Conservation (phyloP, 1,284 basidiomycete species). For the Ganoderma boninense region DNA sequence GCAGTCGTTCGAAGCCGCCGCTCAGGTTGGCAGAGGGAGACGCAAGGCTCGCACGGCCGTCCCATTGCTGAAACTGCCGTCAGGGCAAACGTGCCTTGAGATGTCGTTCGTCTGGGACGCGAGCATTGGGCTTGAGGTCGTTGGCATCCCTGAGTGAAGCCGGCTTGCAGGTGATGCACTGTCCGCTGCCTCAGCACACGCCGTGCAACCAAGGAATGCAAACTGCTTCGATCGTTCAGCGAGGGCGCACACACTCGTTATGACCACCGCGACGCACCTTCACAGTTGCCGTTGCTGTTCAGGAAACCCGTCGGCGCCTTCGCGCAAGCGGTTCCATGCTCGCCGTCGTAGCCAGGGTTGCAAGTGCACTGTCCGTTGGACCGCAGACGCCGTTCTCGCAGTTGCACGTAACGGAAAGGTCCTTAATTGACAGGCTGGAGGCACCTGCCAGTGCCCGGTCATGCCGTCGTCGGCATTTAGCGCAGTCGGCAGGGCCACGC, state of each 20-base stretch:
- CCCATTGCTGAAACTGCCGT: conserved; percentile 68
- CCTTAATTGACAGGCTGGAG: conserved; percentile 56
- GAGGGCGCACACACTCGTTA: background rate
- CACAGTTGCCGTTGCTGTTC: conserved; percentile 72
- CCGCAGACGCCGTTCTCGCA: conserved; percentile 81
- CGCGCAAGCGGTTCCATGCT: conserved; percentile 75
- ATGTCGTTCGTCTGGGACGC: conserved; percentile 56
- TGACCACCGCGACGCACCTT: conserved; percentile 54
- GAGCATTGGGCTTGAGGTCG: conserved; percentile 73
- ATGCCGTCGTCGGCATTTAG: conserved; percentile 80
- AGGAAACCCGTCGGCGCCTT: conserved; percentile 76
- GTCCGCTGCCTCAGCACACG: conserved; percentile 73
- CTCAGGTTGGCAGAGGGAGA: conserved; percentile 74
- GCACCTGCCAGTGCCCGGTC: conserved; percentile 75
- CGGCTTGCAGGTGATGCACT: conserved; percentile 75
- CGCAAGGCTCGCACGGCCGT: conserved; percentile 66
- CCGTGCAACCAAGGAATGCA: conserved; percentile 76
- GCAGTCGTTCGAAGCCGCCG: conserved; percentile 76
- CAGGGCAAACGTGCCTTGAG: conserved; percentile 67
- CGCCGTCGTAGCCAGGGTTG: conserved; percentile 73
- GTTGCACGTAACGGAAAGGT: conserved; percentile 72
- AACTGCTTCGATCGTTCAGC: conserved; percentile 48
- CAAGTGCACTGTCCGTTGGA: conserved; percentile 75
- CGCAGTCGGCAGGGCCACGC: conserved; percentile 73
- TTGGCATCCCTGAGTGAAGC: conserved; percentile 72